phyloP scores from a whole-genome alignment of 192 early-diverging fungal species.

The Coemansia asiatica region DNA sequence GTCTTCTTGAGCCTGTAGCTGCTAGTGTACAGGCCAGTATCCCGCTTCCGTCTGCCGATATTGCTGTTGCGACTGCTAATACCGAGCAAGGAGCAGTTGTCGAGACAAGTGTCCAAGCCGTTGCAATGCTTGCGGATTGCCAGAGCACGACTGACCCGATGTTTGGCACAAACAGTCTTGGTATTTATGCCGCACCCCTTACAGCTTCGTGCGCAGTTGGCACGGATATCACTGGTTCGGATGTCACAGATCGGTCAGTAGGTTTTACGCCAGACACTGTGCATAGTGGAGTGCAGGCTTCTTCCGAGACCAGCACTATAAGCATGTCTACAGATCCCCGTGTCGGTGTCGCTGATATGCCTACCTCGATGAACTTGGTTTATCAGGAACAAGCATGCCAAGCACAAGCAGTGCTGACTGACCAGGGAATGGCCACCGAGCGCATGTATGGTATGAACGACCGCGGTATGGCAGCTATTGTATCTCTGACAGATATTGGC shows the following conservation, averaged over 20 bases:
- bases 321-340: conserved; percentile 17
- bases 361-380: conserved; percentile 6
- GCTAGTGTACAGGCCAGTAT: conserved; percentile 13
- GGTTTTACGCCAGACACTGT: conserved; percentile 2
- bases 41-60: conserved; percentile 13
- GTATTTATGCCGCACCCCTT: conserved; percentile 8
- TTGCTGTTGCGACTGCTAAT: conserved; percentile 16
- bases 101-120: conserved; percentile 11
- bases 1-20: conserved; percentile 7
- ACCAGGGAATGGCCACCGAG: conserved; percentile 21
- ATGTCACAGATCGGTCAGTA: conserved; percentile 7
- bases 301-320: background rate
- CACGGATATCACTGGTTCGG: conserved; percentile 18
- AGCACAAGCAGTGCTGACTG: conserved; percentile 1
- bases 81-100: conserved; percentile 10
- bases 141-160: conserved; percentile 23
- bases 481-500: conserved; percentile 6
- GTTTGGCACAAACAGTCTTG: conserved; percentile 14
- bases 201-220: background rate
- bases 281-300: conserved; percentile 10
- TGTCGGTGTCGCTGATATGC: conserved; percentile 12
- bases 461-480: conserved; percentile 17
- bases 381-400: conserved; percentile 10
- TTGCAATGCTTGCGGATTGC: background rate
- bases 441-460: conserved; percentile 19